Evolutionary conservation across 306 rosid species (phyloP).

Genomic region (Vigna hirtella): DNA sequence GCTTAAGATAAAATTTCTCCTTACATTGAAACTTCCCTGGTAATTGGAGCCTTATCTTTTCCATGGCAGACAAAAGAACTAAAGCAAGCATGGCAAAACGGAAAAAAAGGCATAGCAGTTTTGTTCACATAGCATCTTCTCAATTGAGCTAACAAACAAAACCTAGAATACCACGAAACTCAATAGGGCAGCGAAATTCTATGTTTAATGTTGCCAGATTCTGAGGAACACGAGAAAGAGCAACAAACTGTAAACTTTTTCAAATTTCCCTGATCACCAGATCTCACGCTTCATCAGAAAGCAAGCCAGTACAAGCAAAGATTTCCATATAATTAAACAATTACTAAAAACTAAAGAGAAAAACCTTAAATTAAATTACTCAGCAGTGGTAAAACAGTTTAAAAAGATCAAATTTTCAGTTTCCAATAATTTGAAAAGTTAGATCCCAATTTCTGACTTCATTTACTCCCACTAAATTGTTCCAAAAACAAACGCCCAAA

Average conservation of each 20-base stretch:
- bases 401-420: conserved; percentile 26
- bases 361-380: conserved; percentile 37
- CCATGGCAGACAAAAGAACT: conserved; percentile 50
- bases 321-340: conserved; percentile 39
- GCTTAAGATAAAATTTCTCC: conserved; percentile 32
- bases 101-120: conserved; percentile 59
- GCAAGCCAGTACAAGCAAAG: conserved; percentile 61
- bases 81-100: conserved; percentile 54
- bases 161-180: conserved; percentile 54
- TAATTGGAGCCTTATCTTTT: conserved; percentile 48
- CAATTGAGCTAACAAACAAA: conserved; percentile 57
- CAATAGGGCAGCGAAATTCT: conserved; percentile 43
- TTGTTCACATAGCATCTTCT: conserved; percentile 62
- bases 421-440: conserved; percentile 39
- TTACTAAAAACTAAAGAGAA: conserved; percentile 43
- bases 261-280: conserved; percentile 43
- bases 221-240: conserved; percentile 60
- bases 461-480: conserved; percentile 30
- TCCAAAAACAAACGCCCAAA: conserved; percentile 27
- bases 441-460: conserved; percentile 32
- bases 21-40: conserved; percentile 53
- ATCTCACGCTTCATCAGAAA: conserved; percentile 55
- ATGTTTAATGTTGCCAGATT: conserved; percentile 38
- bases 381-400: conserved; percentile 34
- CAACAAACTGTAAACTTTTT: conserved; percentile 49